phyloP scores from a whole-genome alignment of 75 land plant species.

The Picea glauca region DNA sequence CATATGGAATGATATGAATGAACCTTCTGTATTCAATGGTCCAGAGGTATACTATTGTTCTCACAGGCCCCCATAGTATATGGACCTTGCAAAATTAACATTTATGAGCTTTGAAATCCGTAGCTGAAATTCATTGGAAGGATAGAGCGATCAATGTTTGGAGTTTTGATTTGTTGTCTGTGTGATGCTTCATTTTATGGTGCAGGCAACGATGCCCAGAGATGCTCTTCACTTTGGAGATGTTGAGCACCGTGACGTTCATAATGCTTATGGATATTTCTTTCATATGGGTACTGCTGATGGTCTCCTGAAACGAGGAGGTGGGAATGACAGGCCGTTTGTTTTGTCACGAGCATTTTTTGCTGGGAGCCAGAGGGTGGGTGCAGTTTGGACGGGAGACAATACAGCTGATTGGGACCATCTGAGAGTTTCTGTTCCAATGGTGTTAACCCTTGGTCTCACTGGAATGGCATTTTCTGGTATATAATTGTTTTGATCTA shows the following conservation, averaged over 20 bases:
- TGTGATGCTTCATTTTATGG: neutral
- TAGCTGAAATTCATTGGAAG: too few species aligned
- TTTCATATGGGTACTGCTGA: constrained; percentile 95
- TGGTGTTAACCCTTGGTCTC: constrained; percentile 90
- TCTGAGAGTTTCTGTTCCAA: constrained; percentile 86
- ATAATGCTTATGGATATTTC: constrained; percentile 97
- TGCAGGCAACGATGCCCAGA: constrained; percentile 91
- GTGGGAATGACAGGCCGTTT: constrained; percentile 93
- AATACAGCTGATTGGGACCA: constrained; percentile 99
- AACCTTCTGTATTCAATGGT: constrained; percentile 99
- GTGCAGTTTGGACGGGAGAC: constrained; percentile 98
- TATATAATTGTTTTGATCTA: constrained; percentile 9
- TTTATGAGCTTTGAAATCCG: too few species aligned
- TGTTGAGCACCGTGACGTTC: constrained; percentile 91
- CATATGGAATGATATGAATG: constrained; percentile 99
- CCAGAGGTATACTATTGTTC: constrained; percentile 73
- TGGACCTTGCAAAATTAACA: neutral
- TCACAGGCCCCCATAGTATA: too few species aligned
- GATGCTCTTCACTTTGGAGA: constrained; percentile 81
- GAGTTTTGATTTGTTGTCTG: neutral
- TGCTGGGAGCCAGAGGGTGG: constrained; percentile 93
- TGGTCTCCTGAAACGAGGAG: constrained; percentile 81
- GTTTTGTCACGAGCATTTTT: constrained; percentile 93
- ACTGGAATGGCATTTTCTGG: constrained; percentile 95
- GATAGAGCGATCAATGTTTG: neutral